Base-by-base conservation (phyloP, 176 grass and related monocot species). In the Juncus inflexus region DNA sequence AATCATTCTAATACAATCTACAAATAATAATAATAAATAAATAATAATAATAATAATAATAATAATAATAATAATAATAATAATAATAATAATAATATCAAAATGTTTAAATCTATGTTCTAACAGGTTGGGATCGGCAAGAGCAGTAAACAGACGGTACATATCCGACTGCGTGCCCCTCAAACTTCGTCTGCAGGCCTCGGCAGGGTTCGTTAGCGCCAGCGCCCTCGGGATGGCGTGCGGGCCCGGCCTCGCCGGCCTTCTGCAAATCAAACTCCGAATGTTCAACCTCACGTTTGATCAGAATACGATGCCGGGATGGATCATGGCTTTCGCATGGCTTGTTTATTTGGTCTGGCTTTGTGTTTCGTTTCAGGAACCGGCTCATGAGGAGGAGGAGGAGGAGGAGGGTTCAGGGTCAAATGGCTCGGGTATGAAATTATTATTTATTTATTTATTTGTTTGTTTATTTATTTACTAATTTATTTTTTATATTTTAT, bases 161-260 rank as follows among this genome's bases (percentile, higher is more conserved):
- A 99, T 99, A 63, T 91, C 87, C 12, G 88, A 99, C 35, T 89
- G 94, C 5, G 88, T 92, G 7, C 94, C 94, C 74, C 85, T 89
- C 61, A 89, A 91, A 84, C 86, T 54, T 40, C 80, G 94, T 58
- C 45, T 97, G 60, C 77, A 91, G 75, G 88, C 94, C 47, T 97
- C 94, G 41, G 87, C 94, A 57, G 88, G 85, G 19, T 97, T 97
- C 58, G 94, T 97, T 50, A 92, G 88, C 77, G 94, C 88, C 51
- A 91, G 94, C 12, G 94, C 88, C 61, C 94, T 97, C 39, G 94
- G 94, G 67, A 97, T 91, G 94, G 83, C 94, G 19, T 97, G 88
- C 62, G 94, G 85, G 15, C 94, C 94, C 58, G 87, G 67, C 66
- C 77, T 97, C 61, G 94, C 83, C 6, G 85, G 94, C 41, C 79